These are phyloP conservation scores for Sporisorium reilianum DNA, from an alignment of 1,284 basidiomycete genomes.

Conservation along the genomic window DNA sequence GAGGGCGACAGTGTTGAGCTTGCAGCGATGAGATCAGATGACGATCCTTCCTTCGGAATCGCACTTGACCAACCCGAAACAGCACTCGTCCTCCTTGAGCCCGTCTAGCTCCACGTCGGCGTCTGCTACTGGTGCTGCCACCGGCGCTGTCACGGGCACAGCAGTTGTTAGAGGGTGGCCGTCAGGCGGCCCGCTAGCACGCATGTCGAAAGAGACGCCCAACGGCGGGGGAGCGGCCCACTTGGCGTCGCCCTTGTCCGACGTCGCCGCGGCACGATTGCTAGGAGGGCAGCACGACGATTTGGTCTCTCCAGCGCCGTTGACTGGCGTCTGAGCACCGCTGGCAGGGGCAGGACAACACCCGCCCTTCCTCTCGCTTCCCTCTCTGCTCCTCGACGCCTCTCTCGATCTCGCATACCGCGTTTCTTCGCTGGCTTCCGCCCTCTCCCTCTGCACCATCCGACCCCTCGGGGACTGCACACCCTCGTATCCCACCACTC, in stretches of 20 bases:
- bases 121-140: slow-evolving; percentile 5
- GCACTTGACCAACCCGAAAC: slow-evolving; percentile 49
- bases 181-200: not conserved
- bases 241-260: not conserved
- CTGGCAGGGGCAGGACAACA: slow-evolving; percentile 1
- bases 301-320: not conserved
- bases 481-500: not conserved
- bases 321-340: not conserved
- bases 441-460: not conserved
- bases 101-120: not conserved
- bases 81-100: slow-evolving; percentile 34
- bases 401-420: not conserved
- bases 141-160: not conserved
- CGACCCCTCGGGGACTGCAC: slow-evolving; percentile 1
- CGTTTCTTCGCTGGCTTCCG: not conserved
- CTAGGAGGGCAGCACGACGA: not conserved
- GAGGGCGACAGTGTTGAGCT: not conserved
- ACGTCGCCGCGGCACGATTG: not conserved
- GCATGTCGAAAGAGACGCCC: slow-evolving; percentile 28
- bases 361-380: not conserved
- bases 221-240: slow-evolving; percentile 7
- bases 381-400: not conserved
- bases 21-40: slow-evolving; percentile 31
- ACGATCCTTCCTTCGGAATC: slow-evolving; percentile 36
- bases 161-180: not conserved